Base-by-base conservation (phyloP, 331 rosid genomes). In the Acacia pycnantha region DNA sequence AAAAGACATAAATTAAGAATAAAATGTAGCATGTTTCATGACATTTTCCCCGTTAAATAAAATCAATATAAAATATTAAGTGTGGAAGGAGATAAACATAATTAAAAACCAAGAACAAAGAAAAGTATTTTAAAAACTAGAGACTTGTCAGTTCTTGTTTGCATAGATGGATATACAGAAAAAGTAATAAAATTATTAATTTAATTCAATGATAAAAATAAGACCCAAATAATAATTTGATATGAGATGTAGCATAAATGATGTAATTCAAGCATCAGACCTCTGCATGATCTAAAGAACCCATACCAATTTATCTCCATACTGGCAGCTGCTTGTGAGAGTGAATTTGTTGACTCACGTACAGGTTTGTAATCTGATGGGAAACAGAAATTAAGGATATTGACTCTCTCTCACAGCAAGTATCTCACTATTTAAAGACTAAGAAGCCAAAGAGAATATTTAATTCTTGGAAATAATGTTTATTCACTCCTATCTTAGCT, bases 261-360 rank as follows among this genome's bases (percentile, higher is more conserved):
- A 67, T 35, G 47, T 4, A 67, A 35, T 67, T 33, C 22, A 67
- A 67, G 47, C 72, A 67, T 48, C 81, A 82, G 83, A 95, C 99
- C 98, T 95, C 99, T 21, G 82, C 81, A 88, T 93, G 93, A 58
- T 98, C 98, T 46, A 48, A 8, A 79, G 15, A 21, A 71, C 44
- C 3, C 26, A 59, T 26, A 73, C 59, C 62, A 74, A 78, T 16
- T 41, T 37, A 24, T 22, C 46, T 50, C 46, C 66, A 48, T 2
- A 7, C 37, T 35, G 37, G 37, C 1, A 4, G 37, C 6, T 35
- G 37, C 37, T 35, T 35, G 6, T 35, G 1, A 35, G 37, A 35
- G 37, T 35, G 6, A 35, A 35, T 35, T 5, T 35, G 37, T 35
- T 5, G 5, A 35, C 37, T 4, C 6, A 35, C n/a, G n/a, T n/a